A percentile compares a stretch with the other conserved stretches of the same genome.
Evolutionary conservation across 306 rosid species (phyloP).

Genomic region (Citrullus colocynthis): DNA sequence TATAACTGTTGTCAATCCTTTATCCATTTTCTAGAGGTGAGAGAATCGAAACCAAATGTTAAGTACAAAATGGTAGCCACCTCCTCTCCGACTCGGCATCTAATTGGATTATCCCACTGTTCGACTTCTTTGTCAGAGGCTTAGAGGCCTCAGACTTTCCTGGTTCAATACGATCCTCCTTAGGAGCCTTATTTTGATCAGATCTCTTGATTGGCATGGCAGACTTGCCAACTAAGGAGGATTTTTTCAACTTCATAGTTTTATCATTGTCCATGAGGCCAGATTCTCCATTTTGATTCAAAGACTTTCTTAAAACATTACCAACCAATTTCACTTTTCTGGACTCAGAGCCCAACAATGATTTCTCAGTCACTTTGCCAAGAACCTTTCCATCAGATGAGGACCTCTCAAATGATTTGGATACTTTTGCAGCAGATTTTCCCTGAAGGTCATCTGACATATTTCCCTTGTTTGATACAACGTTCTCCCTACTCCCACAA

Average conservation of each 20-base stretch:
- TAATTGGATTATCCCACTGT: slow-evolving; percentile 21
- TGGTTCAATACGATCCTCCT: slow-evolving; percentile 26
- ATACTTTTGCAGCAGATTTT: slow-evolving; percentile 14
- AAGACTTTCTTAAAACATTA: slow-evolving; percentile 17
- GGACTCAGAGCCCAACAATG: slow-evolving; percentile 22
- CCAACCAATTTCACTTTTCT: slow-evolving; percentile 30
- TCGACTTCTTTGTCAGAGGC: slow-evolving; percentile 18
- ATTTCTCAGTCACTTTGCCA: slow-evolving; percentile 20
- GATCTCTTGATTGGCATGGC: slow-evolving; percentile 15
- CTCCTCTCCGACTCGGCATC: slow-evolving; percentile 64
- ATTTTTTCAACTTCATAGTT: slow-evolving; percentile 18
- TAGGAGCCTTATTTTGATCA: slow-evolving; percentile 20
- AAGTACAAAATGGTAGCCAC: slow-evolving; percentile 22
- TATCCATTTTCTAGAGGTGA: background rate
- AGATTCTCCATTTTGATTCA: slow-evolving; percentile 22
- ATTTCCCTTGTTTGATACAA: slow-evolving; percentile 19
- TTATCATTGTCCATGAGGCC: slow-evolving; percentile 22
- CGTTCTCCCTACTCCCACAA: slow-evolving; percentile 24
- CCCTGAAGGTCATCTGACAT: slow-evolving; percentile 18
- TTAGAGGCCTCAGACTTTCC: slow-evolving; percentile 15
- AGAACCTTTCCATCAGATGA: slow-evolving; percentile 17
- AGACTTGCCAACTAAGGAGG: slow-evolving; percentile 31
- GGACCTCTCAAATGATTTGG: slow-evolving; percentile 23
- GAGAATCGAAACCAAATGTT: background rate
- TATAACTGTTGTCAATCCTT: background rate